Base-by-base conservation (phyloP, 1,284 basidiomycete species). In the Ustilago esculenta region DNA sequence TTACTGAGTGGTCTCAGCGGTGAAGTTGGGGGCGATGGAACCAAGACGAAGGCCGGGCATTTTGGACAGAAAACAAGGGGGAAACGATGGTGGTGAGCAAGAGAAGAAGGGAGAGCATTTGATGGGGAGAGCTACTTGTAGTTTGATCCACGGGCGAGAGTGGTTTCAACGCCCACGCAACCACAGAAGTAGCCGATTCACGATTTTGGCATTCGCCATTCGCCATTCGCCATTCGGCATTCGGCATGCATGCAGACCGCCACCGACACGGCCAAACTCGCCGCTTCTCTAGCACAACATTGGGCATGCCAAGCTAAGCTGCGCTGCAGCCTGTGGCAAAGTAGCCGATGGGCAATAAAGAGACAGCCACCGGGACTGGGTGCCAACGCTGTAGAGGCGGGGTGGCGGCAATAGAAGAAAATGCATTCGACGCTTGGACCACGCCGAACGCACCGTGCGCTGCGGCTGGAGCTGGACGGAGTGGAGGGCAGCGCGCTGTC, bases 31-130 rank as follows among this genome's bases (percentile, higher is more conserved):
- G 14, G 76, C 80, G 34, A 76, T 61, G 40, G 72, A 77, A 30
- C 80, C 79, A 43, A 81, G 76, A 35, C 79, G 78, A 51, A 81
- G 69, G 43, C 43, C 42, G 32, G 77, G 67, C 75, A 79, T 79
- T 24, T 35, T 74, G 55, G 91, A 18, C 4, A 30, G 17, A 15
- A 15, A 18, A 25, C 30, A 21, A 27, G 4, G 45, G 32, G 23
- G 29, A 14, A 15, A 23, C 37, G 51, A 36, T 40, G 48, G 20
- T 52, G 45, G 20, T 55, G 41, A 18, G 41, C 27, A 7, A 29
- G 12, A 29, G 27, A 29, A 29, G 7, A 5, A 34, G 17, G 11
- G 5, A 30, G 47, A 27, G 18, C n/a, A 46, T 41, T 6, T 15
- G 14, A 6, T 25, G 14, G n/a, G n/a, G n/a, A n/a, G n/a, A n/a